phyloP scores from a whole-genome alignment of 208 protist species.

The Leishmania guyanensis region DNA sequence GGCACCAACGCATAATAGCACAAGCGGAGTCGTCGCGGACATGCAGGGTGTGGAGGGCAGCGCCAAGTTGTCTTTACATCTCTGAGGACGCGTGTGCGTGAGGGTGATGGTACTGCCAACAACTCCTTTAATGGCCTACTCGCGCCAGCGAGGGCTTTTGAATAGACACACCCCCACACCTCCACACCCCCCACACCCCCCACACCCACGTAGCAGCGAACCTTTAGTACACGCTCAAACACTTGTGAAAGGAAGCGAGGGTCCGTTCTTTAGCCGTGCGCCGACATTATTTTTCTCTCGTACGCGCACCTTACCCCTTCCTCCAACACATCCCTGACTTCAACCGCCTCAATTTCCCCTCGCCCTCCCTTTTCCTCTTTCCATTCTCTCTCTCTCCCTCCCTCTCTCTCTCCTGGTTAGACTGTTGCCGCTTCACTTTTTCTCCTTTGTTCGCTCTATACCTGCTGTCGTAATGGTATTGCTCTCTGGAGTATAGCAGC shows the following conservation, averaged over 20 bases:
- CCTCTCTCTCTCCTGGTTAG: neutral
- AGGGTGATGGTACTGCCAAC: neutral
- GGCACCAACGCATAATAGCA: neutral
- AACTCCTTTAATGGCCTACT: neutral
- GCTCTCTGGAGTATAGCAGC: neutral
- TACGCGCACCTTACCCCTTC: neutral
- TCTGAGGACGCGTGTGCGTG: neutral
- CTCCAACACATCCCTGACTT: neutral
- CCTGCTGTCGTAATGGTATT: neutral
- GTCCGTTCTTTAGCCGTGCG: neutral
- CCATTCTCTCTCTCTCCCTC: neutral
- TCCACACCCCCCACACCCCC: too few species aligned
- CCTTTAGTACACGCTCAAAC: too few species aligned
- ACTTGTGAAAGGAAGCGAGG: neutral
- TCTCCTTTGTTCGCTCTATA: neutral
- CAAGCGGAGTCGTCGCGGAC: neutral
- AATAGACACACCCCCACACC: neutral
- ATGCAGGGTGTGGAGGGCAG: neutral
- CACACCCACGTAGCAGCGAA: neutral
- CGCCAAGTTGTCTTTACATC: neutral
- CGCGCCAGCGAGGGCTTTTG: neutral
- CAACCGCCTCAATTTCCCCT: neutral
- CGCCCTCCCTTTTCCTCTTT: neutral
- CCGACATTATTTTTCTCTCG: neutral
- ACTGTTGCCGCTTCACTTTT: constrained; percentile 6